Evolutionary conservation across 352 stramenopile genomes (phyloP), one percentile per base, ranked within the genome.

Genomic region (Globisporangium radiosum): DNA sequence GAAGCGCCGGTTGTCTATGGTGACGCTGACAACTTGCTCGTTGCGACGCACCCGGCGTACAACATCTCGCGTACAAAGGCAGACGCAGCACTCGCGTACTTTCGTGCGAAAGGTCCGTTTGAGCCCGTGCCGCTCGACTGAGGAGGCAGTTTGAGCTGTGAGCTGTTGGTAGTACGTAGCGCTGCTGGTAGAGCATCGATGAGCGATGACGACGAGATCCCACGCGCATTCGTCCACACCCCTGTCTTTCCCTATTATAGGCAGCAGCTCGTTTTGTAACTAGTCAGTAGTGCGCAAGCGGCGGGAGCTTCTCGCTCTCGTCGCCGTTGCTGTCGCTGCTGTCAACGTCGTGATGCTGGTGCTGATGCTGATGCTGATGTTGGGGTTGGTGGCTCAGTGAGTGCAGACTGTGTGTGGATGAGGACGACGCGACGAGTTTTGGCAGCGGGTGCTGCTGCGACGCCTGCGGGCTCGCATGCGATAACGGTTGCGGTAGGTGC

Each of bases 11-110:
- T 86, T 2, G 77, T 93, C 3, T 63, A 82, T 36, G 81, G 83
- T 51, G 68, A 81, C 49, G 54, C 63, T 7, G 69, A 72, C 53
- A 97, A 97, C 62, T 58, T 94, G 37, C 39, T 98, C 14, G 68
- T 69, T 11, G 69, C 66, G 47, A 97, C 90, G 4, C 90, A 98
- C 63, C 92, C 92, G 19, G 86, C 81, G 57, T 96, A 96, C 73
- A 98, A 98, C 72, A 97, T 98, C 66, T 65, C 80, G 49, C 70
- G 87, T 47, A 88, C 96, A 47, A 94, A 96, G 62, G 92, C 91
- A 5, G 40, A 65, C 17, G 69, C 71, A 11, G 76, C 89, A 57
- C 68, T 90, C 37, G 71, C 70, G 47, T 91, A 87, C 64, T 95
- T 95, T 61, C 68, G 63, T 5, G 59, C 65, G 14, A 85, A 87